phyloP scores from a whole-genome alignment of 371 early-diverging fungal genomes.

The Smittium mucronatum region DNA sequence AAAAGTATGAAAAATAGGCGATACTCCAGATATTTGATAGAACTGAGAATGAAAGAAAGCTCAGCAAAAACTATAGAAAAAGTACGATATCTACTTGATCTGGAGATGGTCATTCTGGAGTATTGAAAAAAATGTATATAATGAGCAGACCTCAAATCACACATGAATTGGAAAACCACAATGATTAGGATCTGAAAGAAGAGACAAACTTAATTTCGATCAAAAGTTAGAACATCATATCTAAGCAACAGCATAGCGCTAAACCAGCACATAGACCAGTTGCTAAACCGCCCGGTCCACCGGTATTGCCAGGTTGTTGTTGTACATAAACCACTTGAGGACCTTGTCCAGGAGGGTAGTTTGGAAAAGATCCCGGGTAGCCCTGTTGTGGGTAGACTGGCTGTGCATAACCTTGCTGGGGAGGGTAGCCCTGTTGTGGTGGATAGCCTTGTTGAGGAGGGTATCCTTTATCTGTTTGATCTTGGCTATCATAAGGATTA shows the following conservation, averaged over 20 bases:
- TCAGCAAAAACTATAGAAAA: no score
- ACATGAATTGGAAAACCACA: no score
- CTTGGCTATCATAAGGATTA: not conserved
- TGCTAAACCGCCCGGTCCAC: not conserved
- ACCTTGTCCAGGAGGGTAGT: not conserved
- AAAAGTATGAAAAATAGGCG: no score
- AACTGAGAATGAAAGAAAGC: no score
- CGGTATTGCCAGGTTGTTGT: not conserved
- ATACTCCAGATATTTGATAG: no score
- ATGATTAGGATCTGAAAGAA: no score
- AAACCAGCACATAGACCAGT: slow-evolving; percentile 5
- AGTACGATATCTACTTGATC: no score
- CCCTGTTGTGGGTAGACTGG: slow-evolving; percentile 9
- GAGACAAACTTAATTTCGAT: no score
- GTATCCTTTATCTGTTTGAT: not conserved
- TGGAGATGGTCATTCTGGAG: no score
- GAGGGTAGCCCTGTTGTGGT: not conserved
- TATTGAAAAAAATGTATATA: no score
- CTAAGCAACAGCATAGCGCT: slow-evolving; percentile 10
- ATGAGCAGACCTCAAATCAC: no score
- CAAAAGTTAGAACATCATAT: slow-evolving; percentile 10
- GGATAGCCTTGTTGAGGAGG: not conserved
- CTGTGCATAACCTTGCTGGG: not conserved
- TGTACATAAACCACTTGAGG: slow-evolving; percentile 11
- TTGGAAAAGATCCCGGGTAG: not conserved